Conservation (phyloP, 345 rosid genomes). For the Acer campestre region DNA sequence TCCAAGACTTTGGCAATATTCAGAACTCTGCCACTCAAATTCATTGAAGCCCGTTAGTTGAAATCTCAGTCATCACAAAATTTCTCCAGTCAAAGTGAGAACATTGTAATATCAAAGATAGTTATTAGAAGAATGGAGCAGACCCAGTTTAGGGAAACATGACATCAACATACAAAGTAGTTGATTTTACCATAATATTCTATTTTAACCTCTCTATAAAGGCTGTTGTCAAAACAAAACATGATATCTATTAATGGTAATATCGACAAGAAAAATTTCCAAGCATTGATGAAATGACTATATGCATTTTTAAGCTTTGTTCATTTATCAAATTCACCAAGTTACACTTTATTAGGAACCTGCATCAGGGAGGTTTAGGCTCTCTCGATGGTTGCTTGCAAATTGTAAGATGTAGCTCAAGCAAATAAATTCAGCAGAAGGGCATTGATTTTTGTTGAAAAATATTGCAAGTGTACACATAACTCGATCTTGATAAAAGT, state of each 20-base stretch:
- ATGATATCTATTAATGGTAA: too few relatives aligned
- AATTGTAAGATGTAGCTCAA: neutral
- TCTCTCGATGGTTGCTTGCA: neutral
- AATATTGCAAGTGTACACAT: neutral
- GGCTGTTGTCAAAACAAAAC: neutral
- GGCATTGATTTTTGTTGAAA: neutral
- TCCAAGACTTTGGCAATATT: slow-evolving; percentile 53
- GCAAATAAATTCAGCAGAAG: neutral
- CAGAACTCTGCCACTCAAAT: slow-evolving; percentile 30
- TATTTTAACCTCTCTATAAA: too few relatives aligned
- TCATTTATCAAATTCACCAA: neutral
- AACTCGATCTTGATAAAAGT: neutral
- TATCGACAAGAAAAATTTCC: neutral
- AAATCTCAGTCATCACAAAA: slow-evolving; percentile 32
- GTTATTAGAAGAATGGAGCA: neutral
- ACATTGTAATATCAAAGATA: neutral
- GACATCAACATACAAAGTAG: neutral
- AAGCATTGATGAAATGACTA: neutral
- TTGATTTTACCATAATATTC: too few relatives aligned
- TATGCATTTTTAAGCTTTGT: neutral
- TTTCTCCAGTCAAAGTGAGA: slow-evolving; percentile 16
- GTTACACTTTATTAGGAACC: neutral
- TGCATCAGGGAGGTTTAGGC: neutral
- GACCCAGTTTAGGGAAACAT: neutral
- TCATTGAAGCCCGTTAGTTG: slow-evolving; percentile 35